phyloP scores from a whole-genome alignment of 2,329 filamentous ascomycete genomes.

The Penicillium crustosum region DNA sequence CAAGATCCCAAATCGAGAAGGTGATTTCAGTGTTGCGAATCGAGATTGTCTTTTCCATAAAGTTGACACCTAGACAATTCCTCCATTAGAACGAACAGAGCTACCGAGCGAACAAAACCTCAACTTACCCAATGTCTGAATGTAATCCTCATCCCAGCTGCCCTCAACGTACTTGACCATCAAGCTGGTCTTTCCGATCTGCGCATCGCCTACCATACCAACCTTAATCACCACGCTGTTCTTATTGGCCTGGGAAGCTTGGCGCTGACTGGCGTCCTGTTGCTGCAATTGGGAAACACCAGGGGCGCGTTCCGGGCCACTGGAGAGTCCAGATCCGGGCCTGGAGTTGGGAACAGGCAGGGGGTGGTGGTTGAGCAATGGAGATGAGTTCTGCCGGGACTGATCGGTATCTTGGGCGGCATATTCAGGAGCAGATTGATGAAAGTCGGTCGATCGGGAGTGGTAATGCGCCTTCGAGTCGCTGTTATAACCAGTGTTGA shows the following conservation, averaged over 20 bases:
- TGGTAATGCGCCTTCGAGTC: constrained; percentile 52
- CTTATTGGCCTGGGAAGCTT: constrained; percentile 45
- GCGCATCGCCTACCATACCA: constrained; percentile 97
- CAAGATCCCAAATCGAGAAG: constrained; percentile 98
- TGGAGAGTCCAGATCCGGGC: constrained; percentile 54
- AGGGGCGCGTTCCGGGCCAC: constrained; percentile 43
- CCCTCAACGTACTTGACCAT: constrained; percentile 99
- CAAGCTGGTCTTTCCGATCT: constrained; percentile 97
- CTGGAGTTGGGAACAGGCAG: constrained; percentile 40
- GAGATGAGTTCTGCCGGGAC: constrained; percentile 43
- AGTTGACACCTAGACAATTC: constrained; percentile 75
- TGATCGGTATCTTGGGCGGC: constrained; percentile 50
- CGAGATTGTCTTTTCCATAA: constrained; percentile 99
- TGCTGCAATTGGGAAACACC: constrained; percentile 51
- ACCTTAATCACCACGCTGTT: constrained; percentile 94
- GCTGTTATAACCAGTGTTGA: constrained; percentile 45
- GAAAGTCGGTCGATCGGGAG: constrained; percentile 40
- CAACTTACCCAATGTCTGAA: constrained; percentile 79
- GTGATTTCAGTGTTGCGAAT: constrained; percentile 99
- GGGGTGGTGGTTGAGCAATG: constrained; percentile 42
- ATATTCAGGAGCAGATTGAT: constrained; percentile 39
- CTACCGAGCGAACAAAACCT: not conserved
- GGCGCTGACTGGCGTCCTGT: constrained; percentile 47
- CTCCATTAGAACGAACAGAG: constrained; percentile 2
- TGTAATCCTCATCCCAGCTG: constrained; percentile 99